Base-by-base conservation (phyloP, 75 land plant species). In the Larix kaempferi region DNA sequence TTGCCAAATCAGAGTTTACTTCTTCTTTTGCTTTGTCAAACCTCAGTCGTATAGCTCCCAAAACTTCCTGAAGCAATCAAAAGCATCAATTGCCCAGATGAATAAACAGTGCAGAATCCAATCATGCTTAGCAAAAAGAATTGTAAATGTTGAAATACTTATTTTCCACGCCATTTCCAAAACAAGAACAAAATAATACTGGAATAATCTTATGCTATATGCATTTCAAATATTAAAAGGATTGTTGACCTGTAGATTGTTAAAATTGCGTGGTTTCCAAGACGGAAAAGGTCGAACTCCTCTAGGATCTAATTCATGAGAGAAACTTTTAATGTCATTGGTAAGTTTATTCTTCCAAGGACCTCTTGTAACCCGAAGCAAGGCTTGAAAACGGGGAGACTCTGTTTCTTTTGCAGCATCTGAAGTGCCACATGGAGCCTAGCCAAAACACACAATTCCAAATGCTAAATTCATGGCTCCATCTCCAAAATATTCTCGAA, bases 11-110 rank as follows among this genome's bases (percentile, higher is more conserved):
- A 78, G 94, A 80, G 78, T 98, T 86, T 21, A 98, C 98, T 84
- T 98, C 99, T 80, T 93, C 98, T 81, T 98, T 98, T 33, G 98
- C 98, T 80, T 92, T 92, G 75, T 98, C 95, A 79, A 98, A 98
- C 60, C 90, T 89, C 59, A 84, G 86, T 55, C 91, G 88, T 49
- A 98, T 91, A 37, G 81, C 89, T 75, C 77, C 88, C 78, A 93
- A 74, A 23, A 98, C 85, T 65, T 95, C 95, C 98, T 98, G 87
- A 22, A 74, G 6, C 76, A 23, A 60, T 5, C 74, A n/a, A 41
- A n/a, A 55, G 57, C 15, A 74, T 1, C 57, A 3, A 19, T 69
- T 69, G 41, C 41, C 4, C 22, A 35, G 22, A 37, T 39, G 41
- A 67, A 67, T 21, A 26, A 39, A 49, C 33, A 78, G 23, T 11